Base-by-base conservation (phyloP, 441 rosid species). In the Gossypium davidsonii region DNA sequence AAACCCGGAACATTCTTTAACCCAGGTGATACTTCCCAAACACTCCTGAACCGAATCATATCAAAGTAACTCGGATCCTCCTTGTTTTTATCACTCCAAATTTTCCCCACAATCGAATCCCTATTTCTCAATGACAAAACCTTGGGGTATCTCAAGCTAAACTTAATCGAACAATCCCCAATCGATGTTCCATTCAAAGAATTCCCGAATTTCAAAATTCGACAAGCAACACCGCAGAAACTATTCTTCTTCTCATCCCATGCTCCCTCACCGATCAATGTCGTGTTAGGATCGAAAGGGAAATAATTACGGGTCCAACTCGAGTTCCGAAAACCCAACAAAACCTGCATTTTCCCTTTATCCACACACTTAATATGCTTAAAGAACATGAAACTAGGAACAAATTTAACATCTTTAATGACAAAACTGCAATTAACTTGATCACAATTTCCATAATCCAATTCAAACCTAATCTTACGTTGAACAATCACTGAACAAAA, bases 231-330 rank as follows among this genome's bases (percentile, higher is more conserved):
- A 44, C 87, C 90, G 74, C 87, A 86, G 59, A 91, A 76, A 72
- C 79, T 85, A 77, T 88, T 83, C 82, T 70, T 85, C 84, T 83
- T 81, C 23, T 77, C 83, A 83, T 90, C 88, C 97, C 99, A 93
- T 53, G 74, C 71, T 70, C 93, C 98, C 86, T 95, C 98, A 1
- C 90, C 94, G 31, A 95, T 73, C 75, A 92, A 76, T 20, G 82
- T 83, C 11, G 72, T 78, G 51, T 77, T 79, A 51, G 98, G 99
- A 87, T 90, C 81, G 66, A 95, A 90, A 55, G 83, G 80, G 82
- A 85, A 84, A 77, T 14, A 37, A 76, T 20, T 28, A 73, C 31
- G 52, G 71, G 52, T 31, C 55, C 73, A 21, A 61, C 68, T 72
- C 0, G 73, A 79, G 73, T 83, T 79, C 4, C 55, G 72, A 73